phyloP scores from a whole-genome alignment of 345 rosid genomes.

The Leavenworthia alabamica region DNA sequence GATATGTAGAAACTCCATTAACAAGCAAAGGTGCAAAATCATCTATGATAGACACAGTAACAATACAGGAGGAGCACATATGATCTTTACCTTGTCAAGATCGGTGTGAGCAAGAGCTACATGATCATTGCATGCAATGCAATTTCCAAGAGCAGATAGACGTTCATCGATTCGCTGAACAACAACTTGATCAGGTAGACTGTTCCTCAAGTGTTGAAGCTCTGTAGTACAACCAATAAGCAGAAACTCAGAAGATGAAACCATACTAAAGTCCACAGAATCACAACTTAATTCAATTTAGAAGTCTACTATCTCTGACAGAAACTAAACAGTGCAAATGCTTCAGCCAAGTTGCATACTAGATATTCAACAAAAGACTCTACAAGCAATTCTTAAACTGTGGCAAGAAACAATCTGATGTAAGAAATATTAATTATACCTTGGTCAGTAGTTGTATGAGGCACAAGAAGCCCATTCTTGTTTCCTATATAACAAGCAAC shows the following conservation, averaged over 20 bases:
- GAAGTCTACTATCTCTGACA: neutral
- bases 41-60: neutral
- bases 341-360: neutral
- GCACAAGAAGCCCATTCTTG: constrained; percentile 91
- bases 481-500: constrained; percentile 50
- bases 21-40: neutral
- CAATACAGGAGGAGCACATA: neutral
- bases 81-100: constrained; percentile 49
- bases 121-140: constrained; percentile 94
- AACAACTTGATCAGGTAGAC: constrained; percentile 84
- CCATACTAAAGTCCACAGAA: neutral
- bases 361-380: neutral
- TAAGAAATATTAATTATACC: constrained; percentile 32
- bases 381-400: neutral
- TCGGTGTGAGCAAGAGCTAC: constrained; percentile 95
- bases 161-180: constrained; percentile 91
- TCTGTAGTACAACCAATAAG: constrained; percentile 36
- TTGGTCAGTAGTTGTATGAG: constrained; percentile 92
- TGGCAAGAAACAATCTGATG: neutral
- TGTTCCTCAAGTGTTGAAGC: constrained; percentile 90
- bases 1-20: neutral
- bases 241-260: neutral
- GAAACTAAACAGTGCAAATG: neutral
- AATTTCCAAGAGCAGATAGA: constrained; percentile 89
- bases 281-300: neutral